Base-by-base conservation (phyloP, 192 early-diverging fungal genomes). In the Coemansia sp. region DNA sequence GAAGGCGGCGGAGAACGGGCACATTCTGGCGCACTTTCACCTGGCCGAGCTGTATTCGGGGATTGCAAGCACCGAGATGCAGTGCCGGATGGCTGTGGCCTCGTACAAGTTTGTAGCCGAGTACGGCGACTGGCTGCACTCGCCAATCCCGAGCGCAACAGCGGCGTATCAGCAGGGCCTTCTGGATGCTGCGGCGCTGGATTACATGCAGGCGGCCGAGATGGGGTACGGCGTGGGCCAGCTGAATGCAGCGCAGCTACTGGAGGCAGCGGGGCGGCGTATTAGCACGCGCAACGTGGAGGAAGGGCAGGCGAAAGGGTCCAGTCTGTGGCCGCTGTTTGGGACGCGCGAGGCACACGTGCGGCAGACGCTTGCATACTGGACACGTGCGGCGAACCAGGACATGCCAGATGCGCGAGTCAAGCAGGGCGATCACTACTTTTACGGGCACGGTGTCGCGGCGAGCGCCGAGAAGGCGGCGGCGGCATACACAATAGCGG, bases 321-420 rank as follows among this genome's bases (percentile, higher is more conserved):
- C 42, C 24, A 22, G 38, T 18, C 46, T 22, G 32, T 45, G 9
- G 54, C 46, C 54, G 58, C 57, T 71, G 42, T 61, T 68, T 32
- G 22, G 44, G 2, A 35, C 11, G 3, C 60, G 38, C 27, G 29
- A 52, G 22, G 51, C 18, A 10, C 57, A 64, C 19, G 49, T 58
- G 50, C 47, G 85, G 55, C 76, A 88, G 31, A 93, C 95, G 3
- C 68, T 96, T 31, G 84, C 87, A 16, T 89, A 95, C 62, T 98
- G 94, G 94, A 94, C 89, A 33, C 86, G 97, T 8, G 93, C 97
- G 0, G 95, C 95, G 7, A 97, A 95, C 60, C 94, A 95, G 56
- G 86, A 88, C 33, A 92, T 94, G 79, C 82, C 89, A 0, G 92
- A 97, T 61, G 89, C 94, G 31, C 80, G 93, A 12, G 87, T 95